Evolutionary conservation across 2,329 filamentous ascomycete species (phyloP).

Genomic region (Botrytis porri): DNA sequence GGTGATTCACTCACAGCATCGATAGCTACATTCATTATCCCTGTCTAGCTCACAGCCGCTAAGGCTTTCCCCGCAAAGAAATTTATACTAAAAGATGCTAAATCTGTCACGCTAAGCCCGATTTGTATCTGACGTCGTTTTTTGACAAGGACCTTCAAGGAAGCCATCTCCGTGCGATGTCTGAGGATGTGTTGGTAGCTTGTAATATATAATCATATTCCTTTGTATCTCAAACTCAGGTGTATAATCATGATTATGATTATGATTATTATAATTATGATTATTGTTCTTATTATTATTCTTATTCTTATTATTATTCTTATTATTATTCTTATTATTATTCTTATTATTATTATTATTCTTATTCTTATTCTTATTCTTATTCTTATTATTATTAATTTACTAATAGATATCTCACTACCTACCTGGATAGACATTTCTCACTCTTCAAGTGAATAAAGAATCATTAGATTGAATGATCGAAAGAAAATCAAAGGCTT

Average conservation of each 20-base stretch:
- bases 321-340: too few relatives aligned
- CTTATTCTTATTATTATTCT: background rate
- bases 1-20: background rate
- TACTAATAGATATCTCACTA: too few relatives aligned
- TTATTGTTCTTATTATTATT: background rate
- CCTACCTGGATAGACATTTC: background rate
- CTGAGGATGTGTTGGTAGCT: background rate
- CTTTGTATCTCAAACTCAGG: background rate
- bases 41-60: background rate
- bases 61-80: constrained; percentile 9
- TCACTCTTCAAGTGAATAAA: background rate
- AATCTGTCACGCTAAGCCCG: background rate
- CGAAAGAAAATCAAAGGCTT: too few relatives aligned
- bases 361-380: too few relatives aligned
- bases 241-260: background rate
- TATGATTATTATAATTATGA: too few relatives aligned
- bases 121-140: background rate
- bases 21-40: background rate
- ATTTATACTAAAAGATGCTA: background rate
- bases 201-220: background rate
- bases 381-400: background rate
- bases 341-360: background rate
- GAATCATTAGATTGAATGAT: background rate
- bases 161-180: background rate
- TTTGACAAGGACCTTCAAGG: background rate